Evolutionary conservation across 2,329 filamentous ascomycete species (phyloP).

Genomic region (Cladosporium cucumerinum): DNA sequence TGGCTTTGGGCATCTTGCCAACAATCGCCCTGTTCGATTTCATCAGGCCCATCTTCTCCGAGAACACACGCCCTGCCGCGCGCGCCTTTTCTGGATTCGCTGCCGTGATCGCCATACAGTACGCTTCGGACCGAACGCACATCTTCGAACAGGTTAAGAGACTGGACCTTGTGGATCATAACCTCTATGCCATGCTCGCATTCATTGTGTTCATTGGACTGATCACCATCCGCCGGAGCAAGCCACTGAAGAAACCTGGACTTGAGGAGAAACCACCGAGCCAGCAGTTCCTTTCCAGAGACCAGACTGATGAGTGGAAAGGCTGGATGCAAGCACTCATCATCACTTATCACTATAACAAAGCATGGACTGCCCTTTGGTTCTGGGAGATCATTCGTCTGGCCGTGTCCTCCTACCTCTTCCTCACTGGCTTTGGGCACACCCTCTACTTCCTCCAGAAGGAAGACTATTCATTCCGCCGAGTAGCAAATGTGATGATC

Average conservation of each 20-base stretch:
- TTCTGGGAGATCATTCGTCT: slow-evolving; percentile 56
- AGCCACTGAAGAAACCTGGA: slow-evolving; percentile 12
- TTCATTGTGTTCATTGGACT: slow-evolving; percentile 33
- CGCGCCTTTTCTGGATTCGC: slow-evolving; percentile 19
- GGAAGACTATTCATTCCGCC: slow-evolving; percentile 54
- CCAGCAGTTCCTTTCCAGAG: slow-evolving; percentile 49
- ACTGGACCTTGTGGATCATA: slow-evolving; percentile 35
- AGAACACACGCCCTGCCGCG: slow-evolving; percentile 12
- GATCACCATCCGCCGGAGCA: slow-evolving; percentile 18
- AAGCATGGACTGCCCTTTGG: slow-evolving; percentile 48
- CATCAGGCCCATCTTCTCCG: slow-evolving; percentile 8
- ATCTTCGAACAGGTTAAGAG: slow-evolving; percentile 53
- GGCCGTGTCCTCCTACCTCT: slow-evolving; percentile 57
- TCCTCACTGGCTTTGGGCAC: slow-evolving; percentile 62
- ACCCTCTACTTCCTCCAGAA: slow-evolving; percentile 56
- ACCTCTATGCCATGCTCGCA: slow-evolving; percentile 29
- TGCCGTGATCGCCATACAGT: slow-evolving; percentile 34
- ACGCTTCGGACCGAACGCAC: slow-evolving; percentile 53
- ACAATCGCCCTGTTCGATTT: slow-evolving; percentile 16
- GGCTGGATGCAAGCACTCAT: slow-evolving; percentile 60
- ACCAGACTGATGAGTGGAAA: slow-evolving; percentile 64
- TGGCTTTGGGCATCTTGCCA: slow-evolving; percentile 33
- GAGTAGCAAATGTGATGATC: slow-evolving; percentile 53
- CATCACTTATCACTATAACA: slow-evolving; percentile 58
- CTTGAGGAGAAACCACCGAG: slow-evolving; percentile 21